Evolutionary conservation across 1,284 basidiomycete species (phyloP), one percentile per base, ranked within the genome.

Genomic region (Sparassis latifolia): DNA sequence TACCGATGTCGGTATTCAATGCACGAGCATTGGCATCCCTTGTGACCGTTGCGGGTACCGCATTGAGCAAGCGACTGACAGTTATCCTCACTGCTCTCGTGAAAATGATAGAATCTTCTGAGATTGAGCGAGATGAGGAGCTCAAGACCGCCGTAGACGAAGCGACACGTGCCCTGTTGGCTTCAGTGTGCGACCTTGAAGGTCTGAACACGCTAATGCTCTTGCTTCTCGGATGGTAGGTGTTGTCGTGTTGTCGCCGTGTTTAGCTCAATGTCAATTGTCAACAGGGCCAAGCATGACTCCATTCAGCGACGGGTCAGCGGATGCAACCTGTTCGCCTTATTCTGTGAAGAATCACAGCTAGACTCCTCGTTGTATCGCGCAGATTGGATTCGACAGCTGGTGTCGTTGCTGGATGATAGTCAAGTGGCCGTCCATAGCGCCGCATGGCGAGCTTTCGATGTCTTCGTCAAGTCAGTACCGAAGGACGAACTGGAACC

Each of bases 1-100:
- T 82, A 37, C 96, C 96, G 0, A 95, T 99, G 80, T 87, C 92
- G 2, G 84, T 89, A 2, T 97, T 97, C 84, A 98, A 99, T 64
- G 92, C 92, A n/a, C 83, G 87, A 20, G 96, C 96, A 3, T 73
- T 99, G 9, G 87, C 86, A 2, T 87, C 92, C 0, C 77, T 99
- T 40, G 93, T 98, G 12, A 89, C 89, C 3, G 96, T 98, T 5
- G 96, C 97, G 38, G 96, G 96, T 5, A 78, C 79, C 44, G 92
- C 96, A 0, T 74, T 99, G 54, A 96, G 89, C 73, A 83, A 83
- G 62, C 82, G 92, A 28, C 67, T 97, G 51, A 86, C 80, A 5
- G 76, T 83, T 37, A 87, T 96, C 31, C 70, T 97, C 52, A 81
- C 72, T 49, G 79, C 93, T 0, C 71, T 96, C 20, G 83, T 92